These are phyloP conservation scores for Spencermartinsiella europaea DNA, from an alignment of 805 yeast genomes.

Conservation along the genomic window DNA sequence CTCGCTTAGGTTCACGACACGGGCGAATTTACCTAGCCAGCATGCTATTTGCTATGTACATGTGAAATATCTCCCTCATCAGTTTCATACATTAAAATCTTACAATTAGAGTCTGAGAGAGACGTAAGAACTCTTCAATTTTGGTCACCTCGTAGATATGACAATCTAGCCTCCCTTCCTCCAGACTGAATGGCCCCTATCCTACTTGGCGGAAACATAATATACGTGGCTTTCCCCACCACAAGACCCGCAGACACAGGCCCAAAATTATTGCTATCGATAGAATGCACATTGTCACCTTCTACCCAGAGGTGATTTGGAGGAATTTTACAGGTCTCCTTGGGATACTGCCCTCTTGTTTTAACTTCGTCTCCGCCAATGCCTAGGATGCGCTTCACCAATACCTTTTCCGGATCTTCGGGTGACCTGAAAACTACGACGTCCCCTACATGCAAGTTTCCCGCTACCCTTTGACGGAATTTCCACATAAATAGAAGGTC, in stretches of 20 bases:
- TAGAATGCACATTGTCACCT: slow-evolving; percentile 76
- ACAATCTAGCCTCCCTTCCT: slow-evolving; percentile 46
- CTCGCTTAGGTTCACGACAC: no score
- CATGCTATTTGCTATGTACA: no score
- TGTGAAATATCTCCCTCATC: no score
- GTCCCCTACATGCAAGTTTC: slow-evolving; percentile 54
- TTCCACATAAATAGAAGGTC: slow-evolving; percentile 60
- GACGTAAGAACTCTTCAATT: no score
- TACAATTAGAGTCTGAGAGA: no score
- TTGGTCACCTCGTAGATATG: neutral
- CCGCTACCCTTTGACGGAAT: slow-evolving; percentile 45
- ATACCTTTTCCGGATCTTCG: slow-evolving; percentile 64
- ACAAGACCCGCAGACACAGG: slow-evolving; percentile 80
- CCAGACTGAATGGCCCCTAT: slow-evolving; percentile 48
- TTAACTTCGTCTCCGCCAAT: slow-evolving; percentile 62
- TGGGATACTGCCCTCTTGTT: slow-evolving; percentile 65
- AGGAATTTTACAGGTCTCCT: slow-evolving; percentile 57
- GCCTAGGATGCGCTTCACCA: slow-evolving; percentile 77
- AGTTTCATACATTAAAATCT: no score
- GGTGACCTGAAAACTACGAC: slow-evolving; percentile 78
- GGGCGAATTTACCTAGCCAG: no score
- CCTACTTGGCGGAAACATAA: slow-evolving; percentile 67
- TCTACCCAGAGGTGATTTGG: slow-evolving; percentile 89
- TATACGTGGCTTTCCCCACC: slow-evolving; percentile 63
- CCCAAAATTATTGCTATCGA: slow-evolving; percentile 85